Percentiles rank a stretch among this genome's conserved stretches.
These are phyloP conservation scores for Diversispora epigaea DNA, from an alignment of 192 early-diverging fungal species.

Conservation along the genomic window DNA sequence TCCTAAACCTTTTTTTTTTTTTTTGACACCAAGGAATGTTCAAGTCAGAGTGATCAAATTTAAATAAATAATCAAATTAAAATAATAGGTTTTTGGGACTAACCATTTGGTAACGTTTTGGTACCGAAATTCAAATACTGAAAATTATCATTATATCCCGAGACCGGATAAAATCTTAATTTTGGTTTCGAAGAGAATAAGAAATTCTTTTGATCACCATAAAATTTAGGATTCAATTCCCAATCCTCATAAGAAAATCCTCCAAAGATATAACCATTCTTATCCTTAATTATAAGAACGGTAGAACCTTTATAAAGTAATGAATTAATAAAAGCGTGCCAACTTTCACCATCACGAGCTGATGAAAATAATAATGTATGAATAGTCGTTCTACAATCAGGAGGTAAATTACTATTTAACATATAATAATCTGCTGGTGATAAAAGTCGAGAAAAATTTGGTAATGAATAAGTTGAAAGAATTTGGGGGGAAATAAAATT, in stretches of 20 bases:
- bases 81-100: neutral
- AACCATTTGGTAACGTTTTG: conserved; percentile 73
- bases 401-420: conserved; percentile 8
- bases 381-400: conserved; percentile 31
- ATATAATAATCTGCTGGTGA: conserved; percentile 23
- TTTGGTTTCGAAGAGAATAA: conserved; percentile 49
- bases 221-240: conserved; percentile 59
- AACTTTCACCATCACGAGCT: conserved; percentile 46
- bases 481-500: conserved; percentile 11
- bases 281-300: conserved; percentile 48
- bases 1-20: conserved; percentile 50
- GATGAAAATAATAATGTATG: conserved; percentile 50
- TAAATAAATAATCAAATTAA: conserved; percentile 4
- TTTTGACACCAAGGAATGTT: neutral
- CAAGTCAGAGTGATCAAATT: conserved; percentile 3
- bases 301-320: conserved; percentile 51
- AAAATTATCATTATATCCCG: conserved; percentile 63
- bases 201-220: conserved; percentile 59
- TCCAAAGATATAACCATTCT: conserved; percentile 64
- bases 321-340: conserved; percentile 48
- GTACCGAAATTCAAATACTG: conserved; percentile 75
- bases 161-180: conserved; percentile 38
- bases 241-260: conserved; percentile 63
- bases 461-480: neutral
- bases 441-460: conserved; percentile 14